Evolutionary conservation across 2,329 filamentous ascomycete genomes (phyloP), one percentile per base, ranked within the genome.

Genomic region (Mycogone perniciosa): DNA sequence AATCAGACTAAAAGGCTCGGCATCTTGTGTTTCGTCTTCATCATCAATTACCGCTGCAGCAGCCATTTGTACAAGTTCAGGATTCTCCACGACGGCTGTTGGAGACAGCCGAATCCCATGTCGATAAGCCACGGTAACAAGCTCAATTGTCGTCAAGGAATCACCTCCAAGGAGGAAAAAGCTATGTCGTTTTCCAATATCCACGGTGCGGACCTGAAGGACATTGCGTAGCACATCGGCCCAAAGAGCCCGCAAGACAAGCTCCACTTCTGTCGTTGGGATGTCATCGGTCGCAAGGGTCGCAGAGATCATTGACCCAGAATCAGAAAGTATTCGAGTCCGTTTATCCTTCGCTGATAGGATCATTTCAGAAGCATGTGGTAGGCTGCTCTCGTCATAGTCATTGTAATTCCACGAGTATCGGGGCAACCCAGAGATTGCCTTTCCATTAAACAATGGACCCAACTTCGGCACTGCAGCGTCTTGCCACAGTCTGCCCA

Each of bases 181-280:
- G 5, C 41, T 48, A 20, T 51, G 52, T 31, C 54, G 34, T 4
- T 30, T 50, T n/a, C 56, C 50, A 13, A 60, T 58, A 30, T 46
- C 42, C 10, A 31, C 27, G 2, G 29, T 26, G 11, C 31, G 29
- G 10, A 46, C 29, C 6, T 39, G 48, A 27, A 50, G 37, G 9
- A 46, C 42, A 5, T 46, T 50, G 10, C 10, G 35, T 20, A 50
- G 48, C 1, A 50, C 35, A 13, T 50, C 34, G 26, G 43, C 48
- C 48, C 48, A 50, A 11, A 50, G 43, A 33, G 42, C 43, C 9
- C 48, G 34, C 29, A 50, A 4, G 10, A 50, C 13, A 5, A 46
- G 7, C 42, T 50, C 48, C 26, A 46, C 6, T 7, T 50, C 48
- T 6, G 42, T 50, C 26, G 20, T 7, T 50, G 42, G 48, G 6